Evolutionary conservation across 805 yeast genomes (phyloP).

Genomic region (Kazachstania martiniae): DNA sequence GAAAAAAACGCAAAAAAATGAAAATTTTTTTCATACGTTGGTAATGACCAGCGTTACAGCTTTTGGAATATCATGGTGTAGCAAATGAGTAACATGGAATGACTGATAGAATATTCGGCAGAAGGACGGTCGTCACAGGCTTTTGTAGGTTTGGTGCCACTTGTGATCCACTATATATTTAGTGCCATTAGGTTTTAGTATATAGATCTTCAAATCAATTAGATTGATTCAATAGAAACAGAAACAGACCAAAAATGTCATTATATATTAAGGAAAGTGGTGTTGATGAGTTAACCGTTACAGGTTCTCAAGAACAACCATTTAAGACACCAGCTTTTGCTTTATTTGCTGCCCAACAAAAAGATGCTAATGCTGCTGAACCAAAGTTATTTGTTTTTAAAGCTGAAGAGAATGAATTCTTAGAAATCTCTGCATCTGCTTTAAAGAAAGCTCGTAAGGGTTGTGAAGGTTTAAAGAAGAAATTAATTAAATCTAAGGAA

Average conservation of each 20-base stretch:
- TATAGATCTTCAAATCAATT: too few species aligned
- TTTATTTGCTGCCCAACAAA: constrained; percentile 30
- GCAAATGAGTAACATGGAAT: too few species aligned
- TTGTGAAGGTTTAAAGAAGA: constrained; percentile 80
- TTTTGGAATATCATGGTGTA: too few species aligned
- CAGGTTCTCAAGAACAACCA: constrained; percentile 62
- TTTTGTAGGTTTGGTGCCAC: too few species aligned
- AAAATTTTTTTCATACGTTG: constrained; percentile 1
- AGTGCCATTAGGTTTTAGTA: too few species aligned
- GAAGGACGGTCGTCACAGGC: too few species aligned
- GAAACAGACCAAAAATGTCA: constrained; percentile 17
- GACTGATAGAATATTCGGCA: too few species aligned
- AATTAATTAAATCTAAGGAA: constrained; percentile 42
- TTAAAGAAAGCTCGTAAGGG: constrained; percentile 95
- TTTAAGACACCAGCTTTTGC: constrained; percentile 82
- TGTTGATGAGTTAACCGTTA: constrained; percentile 43
- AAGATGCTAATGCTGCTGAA: constrained; percentile 25
- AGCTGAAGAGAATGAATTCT: constrained; percentile 36
- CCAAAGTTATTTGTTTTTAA: constrained; percentile 45
- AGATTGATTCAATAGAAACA: too few species aligned
- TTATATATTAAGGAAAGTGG: constrained; percentile 76
- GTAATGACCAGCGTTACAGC: too few species aligned
- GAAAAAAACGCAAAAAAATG: neutral
- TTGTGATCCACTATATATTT: too few species aligned
- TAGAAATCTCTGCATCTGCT: constrained; percentile 80